Percentiles rank a stretch among this genome's conserved stretches.
These are phyloP conservation scores for Oryza brachyantha DNA, from an alignment of 176 grass and related monocot species.

Conservation along the genomic window DNA sequence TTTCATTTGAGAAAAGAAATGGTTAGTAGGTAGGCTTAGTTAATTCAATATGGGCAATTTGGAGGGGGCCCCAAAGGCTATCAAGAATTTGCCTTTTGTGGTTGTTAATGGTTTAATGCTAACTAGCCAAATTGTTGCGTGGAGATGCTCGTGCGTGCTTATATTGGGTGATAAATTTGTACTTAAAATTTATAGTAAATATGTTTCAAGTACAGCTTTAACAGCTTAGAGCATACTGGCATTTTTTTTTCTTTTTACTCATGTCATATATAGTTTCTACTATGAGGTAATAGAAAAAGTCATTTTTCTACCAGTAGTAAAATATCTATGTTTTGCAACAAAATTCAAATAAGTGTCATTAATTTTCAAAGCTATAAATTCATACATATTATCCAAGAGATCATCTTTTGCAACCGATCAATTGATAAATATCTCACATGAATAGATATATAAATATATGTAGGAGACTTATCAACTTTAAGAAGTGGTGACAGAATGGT, in stretches of 20 bases:
- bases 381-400: too few species aligned
- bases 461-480: too few species aligned
- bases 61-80: neutral
- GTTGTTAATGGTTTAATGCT: neutral
- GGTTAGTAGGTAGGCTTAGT: neutral
- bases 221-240: neutral
- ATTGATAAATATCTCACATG: too few species aligned
- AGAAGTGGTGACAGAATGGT: too few species aligned
- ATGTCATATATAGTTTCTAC: neutral
- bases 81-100: neutral
- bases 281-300: too few species aligned
- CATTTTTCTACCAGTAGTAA: too few species aligned
- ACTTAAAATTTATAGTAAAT: too few species aligned
- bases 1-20: neutral
- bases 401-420: too few species aligned
- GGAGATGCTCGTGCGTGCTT: neutral
- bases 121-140: neutral
- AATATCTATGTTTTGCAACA: too few species aligned
- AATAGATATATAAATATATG: too few species aligned
- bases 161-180: neutral
- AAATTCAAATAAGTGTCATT: too few species aligned
- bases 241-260: neutral
- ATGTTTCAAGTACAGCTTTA: neutral
- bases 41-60: neutral
- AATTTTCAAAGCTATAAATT: too few species aligned